These are phyloP conservation scores for Begonia loranthoides DNA, from an alignment of 306 rosid species.

Conservation along the genomic window DNA sequence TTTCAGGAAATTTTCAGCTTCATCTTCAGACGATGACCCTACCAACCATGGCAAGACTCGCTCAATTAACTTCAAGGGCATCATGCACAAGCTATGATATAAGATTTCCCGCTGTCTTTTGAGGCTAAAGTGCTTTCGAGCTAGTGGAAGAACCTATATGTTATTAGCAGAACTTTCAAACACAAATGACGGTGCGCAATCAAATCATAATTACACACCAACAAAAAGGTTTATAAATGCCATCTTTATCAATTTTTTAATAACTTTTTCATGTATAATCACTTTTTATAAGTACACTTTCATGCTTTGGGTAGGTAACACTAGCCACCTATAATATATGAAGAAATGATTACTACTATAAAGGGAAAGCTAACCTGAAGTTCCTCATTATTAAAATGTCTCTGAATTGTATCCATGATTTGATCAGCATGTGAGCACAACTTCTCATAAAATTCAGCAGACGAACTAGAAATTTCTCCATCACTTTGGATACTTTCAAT, in stretches of 20 bases:
- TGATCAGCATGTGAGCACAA: slow-evolving; percentile 93
- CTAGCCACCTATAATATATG: no score
- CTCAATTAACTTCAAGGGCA: slow-evolving; percentile 93
- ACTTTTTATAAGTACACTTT: no score
- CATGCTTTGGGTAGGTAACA: no score
- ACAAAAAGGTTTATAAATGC: no score
- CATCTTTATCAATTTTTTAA: no score
- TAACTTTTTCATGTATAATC: no score
- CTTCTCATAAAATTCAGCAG: slow-evolving; percentile 73
- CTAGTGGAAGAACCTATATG: slow-evolving; percentile 94
- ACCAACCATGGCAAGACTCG: slow-evolving; percentile 92
- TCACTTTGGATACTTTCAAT: slow-evolving; percentile 84
- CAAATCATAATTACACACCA: no score
- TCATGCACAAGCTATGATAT: slow-evolving; percentile 88
- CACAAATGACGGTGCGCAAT: not conserved
- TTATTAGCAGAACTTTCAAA: slow-evolving; percentile 6
- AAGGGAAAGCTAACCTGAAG: slow-evolving; percentile 56
- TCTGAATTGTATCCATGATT: slow-evolving; percentile 79
- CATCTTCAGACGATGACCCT: slow-evolving; percentile 64
- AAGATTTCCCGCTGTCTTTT: slow-evolving; percentile 76
- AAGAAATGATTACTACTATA: slow-evolving; percentile 1
- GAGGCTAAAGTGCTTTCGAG: slow-evolving; percentile 80
- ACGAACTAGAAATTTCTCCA: slow-evolving; percentile 63
- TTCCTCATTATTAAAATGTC: slow-evolving; percentile 86
- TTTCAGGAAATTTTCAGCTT: slow-evolving; percentile 52